Conservation (phyloP, 305 asterid species). For the Fraxinus paxiana region DNA sequence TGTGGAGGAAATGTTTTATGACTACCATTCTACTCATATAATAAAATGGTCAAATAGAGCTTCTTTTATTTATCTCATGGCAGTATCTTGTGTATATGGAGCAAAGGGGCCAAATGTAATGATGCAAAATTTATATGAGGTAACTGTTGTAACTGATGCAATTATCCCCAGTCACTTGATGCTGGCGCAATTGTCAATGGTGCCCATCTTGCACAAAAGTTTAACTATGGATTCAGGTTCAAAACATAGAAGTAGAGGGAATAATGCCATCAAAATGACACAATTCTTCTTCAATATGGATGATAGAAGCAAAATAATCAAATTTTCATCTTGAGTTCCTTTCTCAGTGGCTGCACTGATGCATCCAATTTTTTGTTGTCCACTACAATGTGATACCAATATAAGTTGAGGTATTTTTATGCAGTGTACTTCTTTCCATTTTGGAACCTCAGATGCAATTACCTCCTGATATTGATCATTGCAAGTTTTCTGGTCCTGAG, state of each 20-base stretch:
- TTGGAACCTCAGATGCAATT: slow-evolving; percentile 87
- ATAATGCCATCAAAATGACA: not conserved
- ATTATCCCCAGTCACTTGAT: slow-evolving; percentile 12
- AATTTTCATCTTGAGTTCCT: not conserved
- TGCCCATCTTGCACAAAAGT: not conserved
- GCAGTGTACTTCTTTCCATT: slow-evolving; percentile 94
- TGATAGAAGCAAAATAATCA: slow-evolving; percentile 6
- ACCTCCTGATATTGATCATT: slow-evolving; percentile 71
- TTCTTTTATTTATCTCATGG: not conserved
- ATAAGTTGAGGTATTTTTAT: slow-evolving; percentile 29
- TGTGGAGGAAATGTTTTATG: not conserved
- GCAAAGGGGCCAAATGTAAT: not conserved
- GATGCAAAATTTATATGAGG: not conserved
- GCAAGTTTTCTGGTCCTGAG: slow-evolving; percentile 48
- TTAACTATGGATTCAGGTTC: slow-evolving; percentile 2
- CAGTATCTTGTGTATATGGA: not conserved
- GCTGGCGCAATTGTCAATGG: not conserved
- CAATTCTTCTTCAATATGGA: slow-evolving; percentile 5
- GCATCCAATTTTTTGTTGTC: not conserved
- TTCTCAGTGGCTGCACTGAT: slow-evolving; percentile 1
- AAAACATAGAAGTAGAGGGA: not conserved
- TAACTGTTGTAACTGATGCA: not conserved
- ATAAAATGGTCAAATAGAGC: not conserved
- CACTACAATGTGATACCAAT: slow-evolving; percentile 19
- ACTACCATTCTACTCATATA: not conserved